Percentiles rank a stretch among this genome's conserved stretches.
phyloP scores from a whole-genome alignment of 2,329 filamentous ascomycete genomes.

The Pochonia chlamydosporia region DNA sequence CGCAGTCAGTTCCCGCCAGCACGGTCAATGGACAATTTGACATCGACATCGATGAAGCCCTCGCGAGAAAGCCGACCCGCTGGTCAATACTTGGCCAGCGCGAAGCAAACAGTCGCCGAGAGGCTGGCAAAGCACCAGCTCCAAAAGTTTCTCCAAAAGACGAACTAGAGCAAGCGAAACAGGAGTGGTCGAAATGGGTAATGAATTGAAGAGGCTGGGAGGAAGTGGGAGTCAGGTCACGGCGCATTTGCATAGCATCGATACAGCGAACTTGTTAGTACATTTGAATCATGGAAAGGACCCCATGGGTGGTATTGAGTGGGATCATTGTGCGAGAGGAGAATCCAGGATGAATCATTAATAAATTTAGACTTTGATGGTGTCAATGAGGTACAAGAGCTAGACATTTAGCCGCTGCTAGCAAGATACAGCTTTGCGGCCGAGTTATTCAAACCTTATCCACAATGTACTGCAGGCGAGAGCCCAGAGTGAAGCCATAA shows the following conservation, averaged over 20 bases:
- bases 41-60: constrained; percentile 35
- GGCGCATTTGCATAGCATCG: background rate
- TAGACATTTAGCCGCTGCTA: background rate
- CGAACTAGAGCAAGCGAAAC: constrained; percentile 42
- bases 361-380: background rate
- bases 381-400: background rate
- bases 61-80: constrained; percentile 36
- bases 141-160: constrained; percentile 28
- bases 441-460: constrained; percentile 5
- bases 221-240: background rate
- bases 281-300: background rate
- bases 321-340: background rate
- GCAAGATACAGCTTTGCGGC: background rate
- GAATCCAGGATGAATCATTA: background rate
- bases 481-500: constrained; percentile 73
- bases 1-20: background rate
- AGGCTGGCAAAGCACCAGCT: constrained; percentile 16
- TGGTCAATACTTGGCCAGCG: constrained; percentile 34
- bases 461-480: constrained; percentile 45
- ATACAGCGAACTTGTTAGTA: no score
- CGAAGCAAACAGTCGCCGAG: constrained; percentile 23
- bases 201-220: constrained; percentile 7
- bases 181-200: constrained; percentile 36
- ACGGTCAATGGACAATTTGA: constrained; percentile 13
- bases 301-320: background rate